Base-by-base conservation (phyloP, 345 rosid species). In the Microthlaspi erraticum region DNA sequence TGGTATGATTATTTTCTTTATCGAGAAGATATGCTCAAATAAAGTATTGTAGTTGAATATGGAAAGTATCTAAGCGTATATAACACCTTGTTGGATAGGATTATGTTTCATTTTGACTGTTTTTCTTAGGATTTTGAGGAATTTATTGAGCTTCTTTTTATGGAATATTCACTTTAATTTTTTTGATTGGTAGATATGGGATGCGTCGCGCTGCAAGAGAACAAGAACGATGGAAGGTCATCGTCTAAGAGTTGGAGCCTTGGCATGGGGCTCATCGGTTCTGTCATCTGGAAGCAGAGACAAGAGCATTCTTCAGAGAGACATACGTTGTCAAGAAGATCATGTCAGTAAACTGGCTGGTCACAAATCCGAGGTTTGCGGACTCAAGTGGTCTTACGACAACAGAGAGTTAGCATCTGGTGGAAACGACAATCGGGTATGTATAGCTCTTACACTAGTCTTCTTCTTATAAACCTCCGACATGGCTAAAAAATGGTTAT, bases 321-420 rank as follows among this genome's bases (percentile, higher is more conserved):
- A 94, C 73, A 84, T 89, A 74, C 83, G 92, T 41, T 72, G 87
- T 56, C 87, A 79, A 61, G 99, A 91, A 67, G 96, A 91, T 77
- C 89, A 81, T 77, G 89, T 86, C 64, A 88, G 96, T 82, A 94
- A 88, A 81, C 88, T 91, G 31, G 77, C 93, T 45, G 96, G 98
- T 59, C 99, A 94, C 82, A 91, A 88, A 70, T 91, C 99, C 39
- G 98, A 94, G 89, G 99, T 94, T 42, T 94, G 99, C 72, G 97
- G 99, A 61, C 79, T 94, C 75, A 94, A 88, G 77, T 94, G 99
- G 99, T 94, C 99, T 51, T 88, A 85, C 77, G 99, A 94, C 77
- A 94, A 91, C 72, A 90, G 93, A 60, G 96, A 94, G 80, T 74
- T 94, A 73, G 97, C 99, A 64, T 94, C 99, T 5, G 99, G 99